Conservation (phyloP, 2,329 filamentous ascomycete species). For the Atkinsonella hypoxylon region DNA sequence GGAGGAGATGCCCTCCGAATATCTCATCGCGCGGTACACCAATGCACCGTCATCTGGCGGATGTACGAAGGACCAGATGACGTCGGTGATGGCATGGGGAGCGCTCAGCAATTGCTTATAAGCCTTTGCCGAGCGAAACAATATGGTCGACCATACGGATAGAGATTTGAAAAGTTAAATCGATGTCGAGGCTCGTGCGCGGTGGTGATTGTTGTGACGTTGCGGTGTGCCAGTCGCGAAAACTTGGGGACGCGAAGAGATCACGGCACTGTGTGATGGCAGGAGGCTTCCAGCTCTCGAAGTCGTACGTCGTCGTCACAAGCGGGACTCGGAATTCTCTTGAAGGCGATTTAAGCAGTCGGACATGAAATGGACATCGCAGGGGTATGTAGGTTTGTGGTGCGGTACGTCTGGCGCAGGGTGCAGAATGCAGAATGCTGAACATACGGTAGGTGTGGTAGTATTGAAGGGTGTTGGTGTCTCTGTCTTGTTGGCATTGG, state of each 20-base stretch:
- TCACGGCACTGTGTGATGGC: not conserved
- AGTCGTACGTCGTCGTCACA: not conserved
- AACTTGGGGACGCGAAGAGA: not conserved
- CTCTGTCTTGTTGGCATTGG: too few species aligned
- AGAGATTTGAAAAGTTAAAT: not conserved
- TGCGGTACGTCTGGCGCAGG: not conserved
- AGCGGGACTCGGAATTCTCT: not conserved
- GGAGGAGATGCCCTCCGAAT: conserved; percentile 64
- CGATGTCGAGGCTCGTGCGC: not conserved
- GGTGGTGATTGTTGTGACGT: not conserved
- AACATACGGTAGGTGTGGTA: too few species aligned
- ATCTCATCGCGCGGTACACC: conserved; percentile 47
- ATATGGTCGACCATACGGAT: not conserved
- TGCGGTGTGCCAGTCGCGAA: conserved; percentile 1
- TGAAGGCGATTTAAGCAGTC: not conserved
- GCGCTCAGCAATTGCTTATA: not conserved
- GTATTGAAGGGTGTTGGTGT: too few species aligned
- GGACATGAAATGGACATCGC: not conserved
- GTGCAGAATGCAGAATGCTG: not conserved
- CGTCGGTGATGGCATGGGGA: conserved; percentile 3
- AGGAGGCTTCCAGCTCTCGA: conserved; percentile 4
- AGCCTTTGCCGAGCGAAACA: not conserved
- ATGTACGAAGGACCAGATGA: conserved; percentile 4
- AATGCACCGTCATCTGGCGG: conserved; percentile 35
- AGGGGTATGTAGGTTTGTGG: not conserved